These are phyloP conservation scores for Calocera viscosa DNA, from an alignment of 768 basidiomycete species.

Conservation along the genomic window DNA sequence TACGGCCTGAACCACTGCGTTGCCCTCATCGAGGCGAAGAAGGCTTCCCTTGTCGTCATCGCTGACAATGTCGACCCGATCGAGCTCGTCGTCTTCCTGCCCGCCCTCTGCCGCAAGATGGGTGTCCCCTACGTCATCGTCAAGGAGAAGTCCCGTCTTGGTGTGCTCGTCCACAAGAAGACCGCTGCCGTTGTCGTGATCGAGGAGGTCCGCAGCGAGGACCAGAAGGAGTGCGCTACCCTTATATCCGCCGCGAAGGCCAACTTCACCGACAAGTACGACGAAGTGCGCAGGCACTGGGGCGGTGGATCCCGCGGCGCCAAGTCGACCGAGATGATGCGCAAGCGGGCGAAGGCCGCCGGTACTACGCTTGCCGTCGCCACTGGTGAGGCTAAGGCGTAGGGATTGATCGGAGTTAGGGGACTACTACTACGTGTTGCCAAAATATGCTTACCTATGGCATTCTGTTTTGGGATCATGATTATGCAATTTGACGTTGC, in stretches of 20 bases:
- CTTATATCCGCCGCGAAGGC: constrained; percentile 89
- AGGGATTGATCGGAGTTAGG: background rate
- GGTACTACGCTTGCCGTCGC: constrained; percentile 52
- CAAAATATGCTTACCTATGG: constrained; percentile 5
- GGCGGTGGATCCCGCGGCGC: constrained; percentile 92
- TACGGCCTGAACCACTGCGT: constrained; percentile 96
- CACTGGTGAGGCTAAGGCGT: background rate
- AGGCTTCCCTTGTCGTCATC: constrained; percentile 89
- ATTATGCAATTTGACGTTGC: background rate
- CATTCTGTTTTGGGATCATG: background rate
- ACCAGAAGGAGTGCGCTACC: constrained; percentile 83
- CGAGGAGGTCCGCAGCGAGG: constrained; percentile 91
- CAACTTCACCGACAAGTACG: constrained; percentile 94
- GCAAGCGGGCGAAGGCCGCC: constrained; percentile 85
- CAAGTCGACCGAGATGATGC: constrained; percentile 87
- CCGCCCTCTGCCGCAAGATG: constrained; percentile 98
- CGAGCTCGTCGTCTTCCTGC: constrained; percentile 96
- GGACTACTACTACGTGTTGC: background rate
- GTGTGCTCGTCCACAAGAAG: constrained; percentile 98
- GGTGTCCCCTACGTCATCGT: constrained; percentile 97
- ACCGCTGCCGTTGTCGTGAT: constrained; percentile 82
- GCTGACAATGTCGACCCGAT: constrained; percentile 98
- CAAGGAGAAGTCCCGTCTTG: constrained; percentile 95
- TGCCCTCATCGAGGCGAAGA: constrained; percentile 93
- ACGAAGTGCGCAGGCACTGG: constrained; percentile 83